Conservation (phyloP, 192 early-diverging fungal genomes). For the Chytriomyces hyalinus region DNA sequence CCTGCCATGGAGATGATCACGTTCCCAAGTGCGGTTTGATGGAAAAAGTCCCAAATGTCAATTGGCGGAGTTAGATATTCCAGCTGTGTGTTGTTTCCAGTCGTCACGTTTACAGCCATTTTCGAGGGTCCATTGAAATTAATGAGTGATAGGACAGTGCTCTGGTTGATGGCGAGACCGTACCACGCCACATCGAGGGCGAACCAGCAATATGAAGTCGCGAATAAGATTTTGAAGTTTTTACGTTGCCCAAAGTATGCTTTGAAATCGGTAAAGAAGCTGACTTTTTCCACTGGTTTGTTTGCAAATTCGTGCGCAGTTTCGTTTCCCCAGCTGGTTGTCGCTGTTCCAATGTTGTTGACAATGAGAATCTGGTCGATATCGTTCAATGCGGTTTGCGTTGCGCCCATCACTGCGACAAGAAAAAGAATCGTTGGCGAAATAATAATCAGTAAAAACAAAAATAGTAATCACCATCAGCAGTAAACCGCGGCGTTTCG, state of each 20-base stretch:
- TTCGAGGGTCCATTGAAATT: constrained; percentile 10
- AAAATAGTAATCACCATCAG: constrained; percentile 77
- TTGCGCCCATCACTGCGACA: constrained; percentile 58
- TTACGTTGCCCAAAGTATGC: constrained; percentile 78
- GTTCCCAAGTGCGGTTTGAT: constrained; percentile 70
- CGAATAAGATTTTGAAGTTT: constrained; percentile 74
- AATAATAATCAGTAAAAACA: constrained; percentile 81
- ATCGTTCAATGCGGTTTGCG: constrained; percentile 50
- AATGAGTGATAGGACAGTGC: constrained; percentile 19
- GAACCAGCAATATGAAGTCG: constrained; percentile 37
- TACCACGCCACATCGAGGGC: constrained; percentile 43
- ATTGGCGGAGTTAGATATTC: not conserved
- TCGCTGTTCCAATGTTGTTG: constrained; percentile 4
- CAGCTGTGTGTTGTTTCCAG: constrained; percentile 37
- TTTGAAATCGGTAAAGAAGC: constrained; percentile 53
- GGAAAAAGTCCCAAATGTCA: constrained; percentile 60
- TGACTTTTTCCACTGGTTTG: constrained; percentile 29
- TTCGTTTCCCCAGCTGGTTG: constrained; percentile 5
- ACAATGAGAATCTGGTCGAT: constrained; percentile 27
- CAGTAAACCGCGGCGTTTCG: constrained; percentile 53
- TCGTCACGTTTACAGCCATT: not conserved
- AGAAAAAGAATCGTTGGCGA: constrained; percentile 80
- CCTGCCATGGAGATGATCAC: constrained; percentile 76
- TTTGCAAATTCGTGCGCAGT: not conserved
- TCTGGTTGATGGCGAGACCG: constrained; percentile 37